Conservation (phyloP, 108 stramenopile species). For the Cyclotella sp. region DNA sequence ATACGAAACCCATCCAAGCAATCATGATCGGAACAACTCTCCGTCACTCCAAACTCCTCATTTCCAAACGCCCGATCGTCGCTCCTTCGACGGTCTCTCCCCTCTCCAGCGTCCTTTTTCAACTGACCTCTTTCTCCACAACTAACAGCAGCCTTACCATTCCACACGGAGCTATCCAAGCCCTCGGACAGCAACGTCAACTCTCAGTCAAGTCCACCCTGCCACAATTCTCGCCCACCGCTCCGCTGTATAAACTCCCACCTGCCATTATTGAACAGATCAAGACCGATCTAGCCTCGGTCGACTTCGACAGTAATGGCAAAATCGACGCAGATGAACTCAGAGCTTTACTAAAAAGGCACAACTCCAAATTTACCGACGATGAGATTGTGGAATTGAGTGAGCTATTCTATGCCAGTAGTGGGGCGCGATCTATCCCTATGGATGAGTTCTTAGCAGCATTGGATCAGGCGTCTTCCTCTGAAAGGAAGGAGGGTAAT, state of each 20-base stretch:
- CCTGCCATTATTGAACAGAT: slow-evolving; percentile 28
- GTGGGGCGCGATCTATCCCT: slow-evolving; percentile 59
- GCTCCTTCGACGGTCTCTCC: slow-evolving; percentile 12
- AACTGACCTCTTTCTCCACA: background rate
- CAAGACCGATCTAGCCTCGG: slow-evolving; percentile 28
- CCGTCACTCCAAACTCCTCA: slow-evolving; percentile 22
- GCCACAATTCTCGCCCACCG: background rate
- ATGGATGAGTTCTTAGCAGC: slow-evolving; percentile 75
- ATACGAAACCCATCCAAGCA: background rate
- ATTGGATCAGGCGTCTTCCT: slow-evolving; percentile 47
- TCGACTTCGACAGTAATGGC: slow-evolving; percentile 50
- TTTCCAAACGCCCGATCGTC: slow-evolving; percentile 9
- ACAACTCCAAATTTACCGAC: slow-evolving; percentile 68
- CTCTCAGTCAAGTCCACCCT: slow-evolving; percentile 2
- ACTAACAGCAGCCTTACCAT: background rate
- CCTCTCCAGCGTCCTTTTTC: background rate
- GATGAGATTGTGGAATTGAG: slow-evolving; percentile 72
- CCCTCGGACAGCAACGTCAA: background rate
- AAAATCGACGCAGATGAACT: slow-evolving; percentile 76
- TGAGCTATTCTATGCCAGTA: slow-evolving; percentile 75
- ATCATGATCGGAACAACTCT: slow-evolving; percentile 28
- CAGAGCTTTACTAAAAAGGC: slow-evolving; percentile 60
- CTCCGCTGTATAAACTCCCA: slow-evolving; percentile 17
- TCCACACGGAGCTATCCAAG: background rate
- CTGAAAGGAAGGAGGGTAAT: slow-evolving; percentile 8